Conservation (phyloP, 1,139 yeast genomes). For the Yamadazyma siamensis region DNA sequence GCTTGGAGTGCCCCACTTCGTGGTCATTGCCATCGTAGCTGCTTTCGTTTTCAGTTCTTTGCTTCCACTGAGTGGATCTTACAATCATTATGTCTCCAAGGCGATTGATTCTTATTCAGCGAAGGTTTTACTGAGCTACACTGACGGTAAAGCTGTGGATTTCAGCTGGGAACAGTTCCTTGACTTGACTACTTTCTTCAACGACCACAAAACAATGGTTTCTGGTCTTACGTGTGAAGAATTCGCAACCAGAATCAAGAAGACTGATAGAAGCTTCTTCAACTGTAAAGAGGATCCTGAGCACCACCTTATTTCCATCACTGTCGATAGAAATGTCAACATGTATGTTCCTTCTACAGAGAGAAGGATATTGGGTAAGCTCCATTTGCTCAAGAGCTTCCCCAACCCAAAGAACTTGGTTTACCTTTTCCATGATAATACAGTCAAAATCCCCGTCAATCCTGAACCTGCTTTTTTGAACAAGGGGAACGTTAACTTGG, state of each 20-base stretch:
- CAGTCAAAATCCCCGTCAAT: conserved; percentile 10
- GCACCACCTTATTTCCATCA: conserved; percentile 9
- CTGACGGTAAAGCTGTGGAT: conserved; percentile 5
- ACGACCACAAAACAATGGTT: conserved; percentile 5
- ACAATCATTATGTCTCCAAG: conserved; percentile 3
- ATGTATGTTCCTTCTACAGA: conserved; percentile 9
- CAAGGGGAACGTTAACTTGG: conserved; percentile 1
- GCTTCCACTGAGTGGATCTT: no score
- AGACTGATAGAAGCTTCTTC: conserved; percentile 10
- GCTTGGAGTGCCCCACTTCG: no score
- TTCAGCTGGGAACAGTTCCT: conserved; percentile 14
- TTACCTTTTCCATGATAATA: conserved; percentile 13
- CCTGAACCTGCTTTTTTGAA: conserved; percentile 1
- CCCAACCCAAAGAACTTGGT: conserved; percentile 14
- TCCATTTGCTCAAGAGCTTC: conserved; percentile 9
- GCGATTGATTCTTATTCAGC: conserved; percentile 9
- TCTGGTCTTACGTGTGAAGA: conserved; percentile 12
- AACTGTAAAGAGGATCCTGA: conserved; percentile 15
- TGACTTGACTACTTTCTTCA: conserved; percentile 8
- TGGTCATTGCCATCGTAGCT: no score
- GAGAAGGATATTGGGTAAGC: conserved; percentile 11
- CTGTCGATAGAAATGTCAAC: conserved; percentile 11
- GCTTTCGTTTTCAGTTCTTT: no score
- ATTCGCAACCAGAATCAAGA: conserved; percentile 12
- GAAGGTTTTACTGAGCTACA: conserved; percentile 3